Evolutionary conservation across 2,329 filamentous ascomycete genomes (phyloP).

Genomic region (Colletotrichum magnum): DNA sequence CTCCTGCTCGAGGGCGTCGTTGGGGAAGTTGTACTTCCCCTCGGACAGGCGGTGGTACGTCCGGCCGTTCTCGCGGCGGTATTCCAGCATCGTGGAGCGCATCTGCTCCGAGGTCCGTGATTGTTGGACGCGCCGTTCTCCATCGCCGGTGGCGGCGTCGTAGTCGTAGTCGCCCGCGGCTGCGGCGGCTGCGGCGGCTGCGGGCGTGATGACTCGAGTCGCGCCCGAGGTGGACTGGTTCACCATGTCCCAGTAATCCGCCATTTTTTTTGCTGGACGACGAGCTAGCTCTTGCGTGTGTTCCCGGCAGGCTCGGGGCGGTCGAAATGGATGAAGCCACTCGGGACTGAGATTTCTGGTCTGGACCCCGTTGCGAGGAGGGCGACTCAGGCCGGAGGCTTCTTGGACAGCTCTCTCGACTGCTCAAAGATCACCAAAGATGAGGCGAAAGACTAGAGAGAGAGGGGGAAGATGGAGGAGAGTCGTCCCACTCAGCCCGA

Average conservation of each 20-base stretch:
- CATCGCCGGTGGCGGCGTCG: neutral
- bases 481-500: slow-evolving; percentile 19
- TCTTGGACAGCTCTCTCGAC: too few relatives aligned
- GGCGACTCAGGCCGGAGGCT: too few relatives aligned
- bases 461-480: neutral
- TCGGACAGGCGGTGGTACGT: slow-evolving; percentile 38
- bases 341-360: neutral
- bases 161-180: neutral
- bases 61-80: slow-evolving; percentile 37
- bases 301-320: neutral
- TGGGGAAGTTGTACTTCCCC: slow-evolving; percentile 49
- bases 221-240: neutral
- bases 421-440: neutral
- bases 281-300: neutral
- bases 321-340: neutral
- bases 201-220: neutral
- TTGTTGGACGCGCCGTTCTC: neutral
- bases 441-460: neutral
- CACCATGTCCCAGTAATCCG: neutral
- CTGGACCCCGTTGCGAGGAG: too few relatives aligned
- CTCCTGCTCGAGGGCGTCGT: slow-evolving; percentile 63
- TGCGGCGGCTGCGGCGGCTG: neutral
- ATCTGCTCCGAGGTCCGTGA: neutral
- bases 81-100: slow-evolving; percentile 29
- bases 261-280: neutral